phyloP scores from a whole-genome alignment of 345 rosid genomes.

The Excoecaria cochinchinensis region DNA sequence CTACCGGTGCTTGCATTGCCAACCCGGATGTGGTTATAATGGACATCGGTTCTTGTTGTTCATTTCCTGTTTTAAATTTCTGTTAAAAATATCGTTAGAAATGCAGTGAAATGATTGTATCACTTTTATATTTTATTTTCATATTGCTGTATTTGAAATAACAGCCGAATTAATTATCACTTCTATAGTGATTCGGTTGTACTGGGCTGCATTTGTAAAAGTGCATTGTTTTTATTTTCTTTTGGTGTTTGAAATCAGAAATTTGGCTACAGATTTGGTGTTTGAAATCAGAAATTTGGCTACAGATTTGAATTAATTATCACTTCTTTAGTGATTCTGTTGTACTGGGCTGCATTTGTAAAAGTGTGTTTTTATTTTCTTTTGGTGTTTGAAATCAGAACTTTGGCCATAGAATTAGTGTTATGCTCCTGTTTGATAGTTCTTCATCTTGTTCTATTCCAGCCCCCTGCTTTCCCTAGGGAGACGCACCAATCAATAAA shows the following conservation, averaged over 20 bases:
- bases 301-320: not conserved
- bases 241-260: too few relatives aligned
- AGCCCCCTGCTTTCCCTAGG: conserved; percentile 96
- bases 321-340: not conserved
- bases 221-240: not conserved
- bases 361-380: not conserved
- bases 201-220: not conserved
- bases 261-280: not conserved
- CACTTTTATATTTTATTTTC: not conserved
- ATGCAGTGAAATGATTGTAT: not conserved
- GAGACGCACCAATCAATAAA: conserved; percentile 74
- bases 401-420: not conserved
- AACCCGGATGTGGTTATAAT: not conserved
- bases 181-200: not conserved
- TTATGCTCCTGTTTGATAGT: not conserved
- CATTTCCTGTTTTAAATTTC: not conserved
- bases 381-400: not conserved
- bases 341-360: not conserved
- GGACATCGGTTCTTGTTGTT: not conserved
- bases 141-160: not conserved
- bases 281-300: not conserved
- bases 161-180: not conserved
- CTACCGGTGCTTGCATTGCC: not conserved
- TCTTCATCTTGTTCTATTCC: conserved; percentile 26
- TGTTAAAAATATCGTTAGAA: too few relatives aligned